Conservation (phyloP, 257 asterid species). For the Osmanthus fragrans region DNA sequence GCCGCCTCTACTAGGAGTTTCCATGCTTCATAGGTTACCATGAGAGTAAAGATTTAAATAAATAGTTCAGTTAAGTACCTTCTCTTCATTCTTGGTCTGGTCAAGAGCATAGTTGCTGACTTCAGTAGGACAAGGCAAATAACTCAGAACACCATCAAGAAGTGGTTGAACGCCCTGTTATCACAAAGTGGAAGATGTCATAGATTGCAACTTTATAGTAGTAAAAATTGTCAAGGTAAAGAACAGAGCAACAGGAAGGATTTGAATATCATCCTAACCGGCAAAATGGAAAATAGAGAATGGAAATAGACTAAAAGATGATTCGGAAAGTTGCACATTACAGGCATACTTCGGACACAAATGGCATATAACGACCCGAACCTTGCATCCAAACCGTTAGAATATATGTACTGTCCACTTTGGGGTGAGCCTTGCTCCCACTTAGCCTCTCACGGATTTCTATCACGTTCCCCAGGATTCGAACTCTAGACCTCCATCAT, state of each 20-base stretch:
- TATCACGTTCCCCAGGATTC: too few relatives aligned
- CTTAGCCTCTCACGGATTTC: too few relatives aligned
- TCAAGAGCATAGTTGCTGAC: constrained; percentile 86
- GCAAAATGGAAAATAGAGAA: neutral
- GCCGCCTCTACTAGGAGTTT: neutral
- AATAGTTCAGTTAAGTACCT: constrained; percentile 42
- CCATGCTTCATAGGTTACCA: neutral
- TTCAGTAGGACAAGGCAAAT: constrained; percentile 90
- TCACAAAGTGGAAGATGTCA: constrained; percentile 27
- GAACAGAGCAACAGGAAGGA: neutral
- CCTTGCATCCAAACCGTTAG: too few relatives aligned
- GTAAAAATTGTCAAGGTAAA: constrained; percentile 1
- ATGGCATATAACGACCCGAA: too few relatives aligned
- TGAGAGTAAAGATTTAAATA: neutral
- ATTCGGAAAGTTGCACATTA: neutral
- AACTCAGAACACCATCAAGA: constrained; percentile 92
- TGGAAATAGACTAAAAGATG: neutral
- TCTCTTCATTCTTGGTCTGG: constrained; percentile 87
- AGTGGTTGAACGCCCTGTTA: constrained; percentile 92
- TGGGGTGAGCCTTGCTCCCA: too few relatives aligned
- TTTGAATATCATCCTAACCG: constrained; percentile 2
- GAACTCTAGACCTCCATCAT: too few relatives aligned
- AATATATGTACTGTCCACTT: too few relatives aligned
- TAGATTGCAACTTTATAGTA: constrained; percentile 11
- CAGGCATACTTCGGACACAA: neutral